Evolutionary conservation across 2,329 filamentous ascomycete genomes (phyloP), one percentile per base, ranked within the genome.

Genomic region (Aspergillus sp.): DNA sequence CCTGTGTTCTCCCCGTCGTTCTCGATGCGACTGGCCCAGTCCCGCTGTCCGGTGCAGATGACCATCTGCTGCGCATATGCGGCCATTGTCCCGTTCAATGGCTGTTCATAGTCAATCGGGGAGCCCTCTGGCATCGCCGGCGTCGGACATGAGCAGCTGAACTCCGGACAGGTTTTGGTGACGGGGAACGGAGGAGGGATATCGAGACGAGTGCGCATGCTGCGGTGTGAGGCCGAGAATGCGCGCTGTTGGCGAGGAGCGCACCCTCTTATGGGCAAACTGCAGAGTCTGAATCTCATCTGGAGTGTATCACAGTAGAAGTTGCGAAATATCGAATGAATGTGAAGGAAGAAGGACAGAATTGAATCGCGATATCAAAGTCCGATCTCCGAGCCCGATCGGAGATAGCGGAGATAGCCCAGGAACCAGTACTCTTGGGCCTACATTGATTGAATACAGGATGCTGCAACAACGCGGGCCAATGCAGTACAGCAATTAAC

Each of bases 1-100:
- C 58, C 60, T 15, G 66, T 55, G 2, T 62, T 55, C 20, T 60
- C 54, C 11, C 80, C 75, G 38, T 93, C 86, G 28, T 93, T 79
- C 54, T 93, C 86, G 41, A 95, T 93, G 36, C 75, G 74, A 51
- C 82, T 88, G 16, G 71, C 67, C 88, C 88, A 95, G 61, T 93
- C 83, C 17, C 71, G 63, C 39, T 77, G 75, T 4, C 85, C 86
- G 0, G 86, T 93, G 41, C 82, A 88, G 10, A 95, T 69, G 7
- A 96, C 60, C 3, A 95, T 73, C 47, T 95, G 86, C 58, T 93
- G 80, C 1, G 78, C 70, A 54, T 94, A 93, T 1, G 71, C 67
- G 2, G 81, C 69, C 62, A 94, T 88, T 4, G 82, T 80, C 8
- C 83, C 83, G 51, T 82, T 80, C 26, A 95, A 65, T 12, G 72